Percentiles rank a stretch among this genome's conserved stretches.
Conservation (phyloP, 805 yeast genomes). For the Zygoascus flipseniorum region DNA sequence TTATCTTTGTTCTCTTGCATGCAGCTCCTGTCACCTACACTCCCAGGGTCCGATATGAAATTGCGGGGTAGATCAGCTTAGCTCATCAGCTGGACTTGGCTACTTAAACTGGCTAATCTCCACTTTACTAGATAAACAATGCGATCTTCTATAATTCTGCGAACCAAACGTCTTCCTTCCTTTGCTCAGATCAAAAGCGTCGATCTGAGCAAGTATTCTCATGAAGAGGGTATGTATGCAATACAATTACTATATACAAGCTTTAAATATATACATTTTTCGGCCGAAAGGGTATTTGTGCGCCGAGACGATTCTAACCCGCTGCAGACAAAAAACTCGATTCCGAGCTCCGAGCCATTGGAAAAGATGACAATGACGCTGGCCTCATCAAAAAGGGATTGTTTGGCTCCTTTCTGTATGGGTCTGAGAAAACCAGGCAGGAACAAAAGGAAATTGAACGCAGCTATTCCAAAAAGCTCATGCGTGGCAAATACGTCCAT, state of each 20-base stretch:
- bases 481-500: slow-evolving; percentile 36
- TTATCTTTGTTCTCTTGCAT: too few species aligned
- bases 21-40: too few species aligned
- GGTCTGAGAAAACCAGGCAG: slow-evolving; percentile 27
- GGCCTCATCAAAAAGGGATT: slow-evolving; percentile 16
- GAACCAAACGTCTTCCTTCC: slow-evolving; percentile 24
- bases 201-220: slow-evolving; percentile 24
- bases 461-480: slow-evolving; percentile 28
- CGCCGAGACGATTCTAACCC: background rate
- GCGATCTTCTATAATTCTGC: background rate
- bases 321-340: background rate
- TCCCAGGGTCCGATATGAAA: background rate
- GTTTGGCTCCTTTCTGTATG: slow-evolving; percentile 32
- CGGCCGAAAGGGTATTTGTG: too few species aligned
- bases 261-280: too few species aligned
- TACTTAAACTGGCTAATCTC: background rate
- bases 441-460: slow-evolving; percentile 29
- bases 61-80: background rate
- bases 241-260: background rate
- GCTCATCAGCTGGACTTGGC: background rate
- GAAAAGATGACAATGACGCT: slow-evolving; percentile 7
- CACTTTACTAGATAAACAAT: background rate
- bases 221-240: slow-evolving; percentile 7
- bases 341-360: background rate
- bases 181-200: slow-evolving; percentile 26